Evolutionary conservation across 2,329 filamentous ascomycete genomes (phyloP).

Genomic region (Fusarium redolens): DNA sequence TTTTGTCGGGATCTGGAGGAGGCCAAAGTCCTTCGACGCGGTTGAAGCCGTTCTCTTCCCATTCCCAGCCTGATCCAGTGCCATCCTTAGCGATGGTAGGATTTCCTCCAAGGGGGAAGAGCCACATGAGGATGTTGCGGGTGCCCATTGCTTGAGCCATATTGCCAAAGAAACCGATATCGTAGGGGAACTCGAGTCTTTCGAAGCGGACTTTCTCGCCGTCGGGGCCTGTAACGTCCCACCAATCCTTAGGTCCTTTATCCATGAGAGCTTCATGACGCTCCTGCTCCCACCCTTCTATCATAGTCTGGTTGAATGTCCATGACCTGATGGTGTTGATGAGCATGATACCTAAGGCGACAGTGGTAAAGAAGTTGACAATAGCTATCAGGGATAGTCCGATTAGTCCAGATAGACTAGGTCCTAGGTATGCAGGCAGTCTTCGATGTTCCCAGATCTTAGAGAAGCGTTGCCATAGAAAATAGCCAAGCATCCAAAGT

Average conservation of each 20-base stretch:
- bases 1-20: conserved; percentile 71
- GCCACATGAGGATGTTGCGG: conserved; percentile 72
- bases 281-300: conserved; percentile 81
- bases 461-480: conserved; percentile 69
- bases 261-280: conserved; percentile 68
- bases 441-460: conserved; percentile 73
- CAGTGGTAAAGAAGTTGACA: conserved; percentile 67
- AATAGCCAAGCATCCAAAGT: conserved; percentile 70
- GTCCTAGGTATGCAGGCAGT: conserved; percentile 80
- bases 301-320: conserved; percentile 79
- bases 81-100: conserved; percentile 56
- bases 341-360: conserved; percentile 74
- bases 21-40: conserved; percentile 70
- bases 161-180: conserved; percentile 80
- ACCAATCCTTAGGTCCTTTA: conserved; percentile 59
- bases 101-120: conserved; percentile 72
- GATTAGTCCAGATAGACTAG: conserved; percentile 67
- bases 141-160: conserved; percentile 81
- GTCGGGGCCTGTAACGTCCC: conserved; percentile 52
- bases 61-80: conserved; percentile 65
- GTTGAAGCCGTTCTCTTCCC: conserved; percentile 83
- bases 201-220: conserved; percentile 62
- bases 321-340: conserved; percentile 71
- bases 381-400: conserved; percentile 70
- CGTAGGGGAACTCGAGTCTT: conserved; percentile 83